A percentile compares a stretch with the other conserved stretches of the same genome.
phyloP scores from a whole-genome alignment of 2,329 filamentous ascomycete genomes.

The Thelonectria discophora region DNA sequence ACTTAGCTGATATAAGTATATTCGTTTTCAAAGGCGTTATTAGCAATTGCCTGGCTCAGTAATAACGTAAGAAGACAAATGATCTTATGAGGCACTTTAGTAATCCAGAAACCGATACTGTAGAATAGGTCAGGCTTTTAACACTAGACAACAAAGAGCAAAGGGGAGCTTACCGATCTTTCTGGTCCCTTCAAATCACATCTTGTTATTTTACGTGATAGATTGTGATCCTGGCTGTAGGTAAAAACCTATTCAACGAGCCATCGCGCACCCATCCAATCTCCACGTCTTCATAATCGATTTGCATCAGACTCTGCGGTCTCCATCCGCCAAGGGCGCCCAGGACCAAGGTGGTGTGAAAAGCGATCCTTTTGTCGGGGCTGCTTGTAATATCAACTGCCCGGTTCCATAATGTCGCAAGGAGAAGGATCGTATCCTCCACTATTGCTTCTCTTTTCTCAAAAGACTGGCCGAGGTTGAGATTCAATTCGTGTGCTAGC shows the following conservation, averaged over 20 bases:
- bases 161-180: neutral
- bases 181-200: neutral
- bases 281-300: neutral
- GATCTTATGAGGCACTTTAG: neutral
- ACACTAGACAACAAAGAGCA: neutral
- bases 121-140: neutral
- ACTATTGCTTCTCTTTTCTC: neutral
- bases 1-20: neutral
- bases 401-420: neutral
- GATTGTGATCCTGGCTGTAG: neutral
- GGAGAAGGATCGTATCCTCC: neutral
- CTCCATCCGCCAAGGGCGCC: neutral
- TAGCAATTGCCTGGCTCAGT: neutral
- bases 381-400: neutral
- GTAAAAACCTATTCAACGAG: neutral
- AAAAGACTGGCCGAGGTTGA: neutral
- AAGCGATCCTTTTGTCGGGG: neutral
- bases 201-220: conserved; percentile 1
- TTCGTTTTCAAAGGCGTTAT: neutral
- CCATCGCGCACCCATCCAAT: neutral
- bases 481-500: neutral
- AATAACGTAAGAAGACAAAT: neutral
- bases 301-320: neutral
- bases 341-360: neutral
- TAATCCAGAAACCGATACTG: neutral